Evolutionary conservation across 2,329 filamentous ascomycete species (phyloP).

Genomic region (Chaetomiaceae sp.): DNA sequence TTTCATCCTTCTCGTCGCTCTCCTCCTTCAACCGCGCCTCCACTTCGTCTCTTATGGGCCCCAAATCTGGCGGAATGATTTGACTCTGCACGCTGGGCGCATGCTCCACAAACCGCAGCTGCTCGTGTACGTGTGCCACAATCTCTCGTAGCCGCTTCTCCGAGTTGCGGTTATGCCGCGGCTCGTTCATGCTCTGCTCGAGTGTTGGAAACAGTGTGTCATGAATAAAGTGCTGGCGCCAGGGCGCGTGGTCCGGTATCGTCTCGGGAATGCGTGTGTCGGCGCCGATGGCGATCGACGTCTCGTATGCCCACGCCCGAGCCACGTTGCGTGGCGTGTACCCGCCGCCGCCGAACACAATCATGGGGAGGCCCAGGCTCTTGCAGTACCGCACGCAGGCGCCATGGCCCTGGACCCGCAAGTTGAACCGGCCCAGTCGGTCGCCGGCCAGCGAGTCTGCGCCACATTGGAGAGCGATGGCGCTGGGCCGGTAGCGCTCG

Average conservation of each 20-base stretch:
- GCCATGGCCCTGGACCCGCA: slow-evolving; percentile 92
- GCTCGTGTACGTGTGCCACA: slow-evolving; percentile 73
- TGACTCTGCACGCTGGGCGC: slow-evolving; percentile 85
- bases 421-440: slow-evolving; percentile 89
- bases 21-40: slow-evolving; percentile 65
- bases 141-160: slow-evolving; percentile 71
- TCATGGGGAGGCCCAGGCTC: slow-evolving; percentile 69
- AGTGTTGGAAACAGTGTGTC: slow-evolving; percentile 85
- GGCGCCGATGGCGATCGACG: slow-evolving; percentile 77
- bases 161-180: slow-evolving; percentile 72
- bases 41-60: slow-evolving; percentile 62
- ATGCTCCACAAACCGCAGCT: slow-evolving; percentile 77
- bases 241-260: slow-evolving; percentile 76
- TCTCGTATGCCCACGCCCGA: slow-evolving; percentile 95
- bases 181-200: slow-evolving; percentile 64
- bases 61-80: slow-evolving; percentile 72
- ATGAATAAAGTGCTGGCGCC: slow-evolving; percentile 82
- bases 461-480: slow-evolving; percentile 92
- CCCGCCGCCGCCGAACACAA: slow-evolving; percentile 89
- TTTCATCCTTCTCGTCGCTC: slow-evolving; percentile 54
- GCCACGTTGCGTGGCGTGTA: slow-evolving; percentile 97
- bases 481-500: slow-evolving; percentile 78
- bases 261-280: slow-evolving; percentile 64
- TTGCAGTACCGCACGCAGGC: slow-evolving; percentile 90
- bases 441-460: slow-evolving; percentile 93